Base-by-base conservation (phyloP, 1,284 basidiomycete species). In the Veloporphyrellus conicus region DNA sequence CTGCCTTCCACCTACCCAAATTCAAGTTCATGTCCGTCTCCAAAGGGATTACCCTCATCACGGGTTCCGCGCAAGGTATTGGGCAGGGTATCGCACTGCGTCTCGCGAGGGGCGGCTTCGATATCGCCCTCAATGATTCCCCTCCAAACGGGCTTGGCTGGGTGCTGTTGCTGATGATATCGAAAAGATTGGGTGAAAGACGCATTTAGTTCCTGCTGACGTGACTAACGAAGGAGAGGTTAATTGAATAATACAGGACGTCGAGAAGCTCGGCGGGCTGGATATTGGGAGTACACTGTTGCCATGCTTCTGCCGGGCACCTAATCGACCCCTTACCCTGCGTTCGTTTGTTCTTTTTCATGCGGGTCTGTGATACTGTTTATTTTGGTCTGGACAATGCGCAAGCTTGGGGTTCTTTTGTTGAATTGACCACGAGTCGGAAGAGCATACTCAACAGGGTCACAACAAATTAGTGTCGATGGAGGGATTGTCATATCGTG, bases 61-160 rank as follows among this genome's bases (percentile, higher is more conserved):
- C 55, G 1, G 55, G 56, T 29, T 56, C 54, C 6, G 56, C 56
- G 5, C 56, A 58, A 11, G 56, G 54, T 2, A 53, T 56, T 5
- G 46, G 56, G n/a, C 43, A 50, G 1, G 14, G 43, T n/a, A 49
- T 56, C 8, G 49, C 56, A 42, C 41, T 59, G 41, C 49, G 57
- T 19, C 54, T 56, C 10, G 57, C 55, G 1, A 47, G 19, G 19
- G 54, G 58, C 31, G 54, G 54, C 1, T 58, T 56, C 10, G 53
- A 55, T n/a, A 33, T 58, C 2, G 46, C 39, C 0, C 28, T 56
- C 2, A 59, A 59, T 10, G 56, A 59, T 4, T 59, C n/a, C 11
- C 57, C 1, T 46, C 54, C 1, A 57, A 57, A 25, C 19, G 19
- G 15, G 54, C 54, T 22, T 33, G 46, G 12, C 42, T 56, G 4